Evolutionary conservation across 2,329 filamentous ascomycete species (phyloP).

Genomic region (Teratosphaeria epicoccoides): DNA sequence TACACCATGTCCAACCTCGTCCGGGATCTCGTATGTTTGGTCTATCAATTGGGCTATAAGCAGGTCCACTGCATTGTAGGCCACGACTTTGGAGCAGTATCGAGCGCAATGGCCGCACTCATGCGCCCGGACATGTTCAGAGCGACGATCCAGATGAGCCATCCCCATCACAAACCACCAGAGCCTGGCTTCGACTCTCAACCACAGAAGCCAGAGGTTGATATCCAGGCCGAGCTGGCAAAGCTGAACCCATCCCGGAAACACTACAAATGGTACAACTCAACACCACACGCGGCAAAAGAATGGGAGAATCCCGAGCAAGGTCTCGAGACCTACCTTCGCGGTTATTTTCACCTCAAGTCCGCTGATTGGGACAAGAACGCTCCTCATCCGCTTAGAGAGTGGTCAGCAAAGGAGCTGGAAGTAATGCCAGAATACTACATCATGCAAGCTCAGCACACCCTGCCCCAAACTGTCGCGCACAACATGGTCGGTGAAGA

Average conservation of each 20-base stretch:
- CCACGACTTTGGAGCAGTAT: conserved; percentile 57
- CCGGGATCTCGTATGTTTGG: conserved; percentile 51
- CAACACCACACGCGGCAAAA: conserved; percentile 35
- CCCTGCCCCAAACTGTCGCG: conserved; percentile 50
- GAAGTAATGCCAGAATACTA: conserved; percentile 57
- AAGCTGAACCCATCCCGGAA: conserved; percentile 48
- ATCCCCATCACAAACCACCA: conserved; percentile 49
- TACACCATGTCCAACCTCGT: conserved; percentile 51
- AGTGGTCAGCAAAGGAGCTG: conserved; percentile 48
- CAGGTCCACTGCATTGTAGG: conserved; percentile 51
- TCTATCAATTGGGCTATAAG: conserved; percentile 50
- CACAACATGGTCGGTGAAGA: conserved; percentile 48
- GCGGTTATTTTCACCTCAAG: conserved; percentile 60
- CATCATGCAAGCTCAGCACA: conserved; percentile 48
- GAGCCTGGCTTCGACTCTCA: conserved; percentile 39
- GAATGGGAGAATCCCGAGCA: conserved; percentile 41
- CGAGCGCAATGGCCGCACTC: conserved; percentile 48
- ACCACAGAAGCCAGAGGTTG: conserved; percentile 20
- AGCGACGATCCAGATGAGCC: conserved; percentile 52
- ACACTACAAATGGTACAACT: conserved; percentile 61
- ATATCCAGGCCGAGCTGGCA: conserved; percentile 49
- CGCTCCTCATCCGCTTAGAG: conserved; percentile 41
- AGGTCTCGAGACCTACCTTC: conserved; percentile 49
- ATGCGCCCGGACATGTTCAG: conserved; percentile 55
- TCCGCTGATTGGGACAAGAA: conserved; percentile 46